Conservation (phyloP, 2,329 filamentous ascomycete species). For the Lecanicillium sp. region DNA sequence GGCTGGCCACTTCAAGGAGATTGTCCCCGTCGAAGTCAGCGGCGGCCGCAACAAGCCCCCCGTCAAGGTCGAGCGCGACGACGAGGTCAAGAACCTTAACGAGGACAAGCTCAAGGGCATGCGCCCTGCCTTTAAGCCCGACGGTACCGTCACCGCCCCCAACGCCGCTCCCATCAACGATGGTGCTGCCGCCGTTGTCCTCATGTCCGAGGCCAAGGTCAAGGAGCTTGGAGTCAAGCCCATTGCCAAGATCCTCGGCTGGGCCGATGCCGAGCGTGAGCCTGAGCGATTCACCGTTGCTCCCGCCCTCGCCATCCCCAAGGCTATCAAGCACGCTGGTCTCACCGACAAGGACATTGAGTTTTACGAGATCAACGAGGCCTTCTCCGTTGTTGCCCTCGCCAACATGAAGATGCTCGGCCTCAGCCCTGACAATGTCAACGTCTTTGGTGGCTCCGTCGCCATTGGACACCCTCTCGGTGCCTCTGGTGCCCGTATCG, state of each 20-base stretch:
- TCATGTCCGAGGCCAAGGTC: slow-evolving; percentile 89
- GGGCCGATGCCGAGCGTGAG: slow-evolving; percentile 87
- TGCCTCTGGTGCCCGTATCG: slow-evolving; percentile 86
- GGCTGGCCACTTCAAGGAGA: slow-evolving; percentile 79
- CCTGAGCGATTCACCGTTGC: slow-evolving; percentile 95
- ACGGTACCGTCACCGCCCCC: slow-evolving; percentile 87
- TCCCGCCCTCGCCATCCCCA: slow-evolving; percentile 88
- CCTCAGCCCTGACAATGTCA: slow-evolving; percentile 77
- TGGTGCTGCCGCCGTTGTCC: slow-evolving; percentile 82
- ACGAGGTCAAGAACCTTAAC: slow-evolving; percentile 94
- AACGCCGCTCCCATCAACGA: slow-evolving; percentile 97
- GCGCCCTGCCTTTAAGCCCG: slow-evolving; percentile 73
- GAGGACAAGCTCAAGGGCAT: slow-evolving; percentile 75
- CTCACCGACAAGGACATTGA: slow-evolving; percentile 71
- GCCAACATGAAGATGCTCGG: slow-evolving; percentile 91
- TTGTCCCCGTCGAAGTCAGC: slow-evolving; percentile 79
- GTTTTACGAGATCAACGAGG: slow-evolving; percentile 98
- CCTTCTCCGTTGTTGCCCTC: slow-evolving; percentile 91
- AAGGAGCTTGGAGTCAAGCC: slow-evolving; percentile 88
- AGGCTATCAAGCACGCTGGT: slow-evolving; percentile 91
- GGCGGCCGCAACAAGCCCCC: slow-evolving; percentile 86
- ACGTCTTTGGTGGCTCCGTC: slow-evolving; percentile 89
- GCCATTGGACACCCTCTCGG: slow-evolving; percentile 94
- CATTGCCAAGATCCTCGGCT: slow-evolving; percentile 92
- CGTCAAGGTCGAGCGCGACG: slow-evolving; percentile 72